Conservation (phyloP, 2,329 filamentous ascomycete species). For the Cadophora sp. region DNA sequence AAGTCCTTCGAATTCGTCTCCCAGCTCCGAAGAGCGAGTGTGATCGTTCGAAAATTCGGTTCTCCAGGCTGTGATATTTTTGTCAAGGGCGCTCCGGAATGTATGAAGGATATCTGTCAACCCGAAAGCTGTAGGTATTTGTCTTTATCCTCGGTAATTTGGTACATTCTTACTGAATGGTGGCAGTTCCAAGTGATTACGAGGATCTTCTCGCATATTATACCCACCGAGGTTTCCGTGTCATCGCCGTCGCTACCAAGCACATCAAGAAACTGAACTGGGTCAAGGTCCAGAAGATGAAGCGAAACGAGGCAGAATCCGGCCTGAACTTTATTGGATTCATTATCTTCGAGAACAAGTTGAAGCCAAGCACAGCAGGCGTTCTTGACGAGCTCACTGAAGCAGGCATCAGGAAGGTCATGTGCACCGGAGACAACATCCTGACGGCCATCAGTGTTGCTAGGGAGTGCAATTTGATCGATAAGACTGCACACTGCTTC, state of each 20-base stretch:
- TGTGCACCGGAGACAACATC: conserved; percentile 99
- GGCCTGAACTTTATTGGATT: conserved; percentile 90
- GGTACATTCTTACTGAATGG: conserved; percentile 23
- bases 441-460: conserved; percentile 95
- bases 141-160: neutral
- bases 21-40: conserved; percentile 88
- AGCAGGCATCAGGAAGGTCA: conserved; percentile 87
- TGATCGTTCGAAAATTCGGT: conserved; percentile 88
- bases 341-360: conserved; percentile 98
- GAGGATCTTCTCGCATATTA: conserved; percentile 89
- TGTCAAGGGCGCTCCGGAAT: conserved; percentile 96
- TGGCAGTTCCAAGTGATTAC: conserved; percentile 79
- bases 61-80: conserved; percentile 85
- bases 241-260: conserved; percentile 93
- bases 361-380: conserved; percentile 84
- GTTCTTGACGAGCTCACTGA: conserved; percentile 83
- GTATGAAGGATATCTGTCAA: conserved; percentile 91
- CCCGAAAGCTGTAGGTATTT: conserved; percentile 73
- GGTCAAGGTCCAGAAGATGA: conserved; percentile 96
- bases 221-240: conserved; percentile 93
- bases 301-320: conserved; percentile 82
- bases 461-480: conserved; percentile 84
- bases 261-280: conserved; percentile 87
- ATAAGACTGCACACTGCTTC: conserved; percentile 85
- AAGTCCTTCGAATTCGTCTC: conserved; percentile 96